phyloP scores from a whole-genome alignment of 169 alveolate species.

The Plasmodium billcollinsi region DNA sequence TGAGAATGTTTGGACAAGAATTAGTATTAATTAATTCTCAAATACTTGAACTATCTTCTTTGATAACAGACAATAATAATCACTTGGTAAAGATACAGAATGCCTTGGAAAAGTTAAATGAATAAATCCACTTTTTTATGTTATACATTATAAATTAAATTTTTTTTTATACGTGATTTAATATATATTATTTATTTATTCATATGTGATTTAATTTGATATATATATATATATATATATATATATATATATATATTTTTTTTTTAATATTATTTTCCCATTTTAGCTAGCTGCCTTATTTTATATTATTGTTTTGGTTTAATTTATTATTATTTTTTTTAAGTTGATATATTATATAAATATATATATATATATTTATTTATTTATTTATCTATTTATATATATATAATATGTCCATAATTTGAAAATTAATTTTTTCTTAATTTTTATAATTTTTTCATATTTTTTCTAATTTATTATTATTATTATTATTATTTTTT shows the following conservation, averaged over 20 bases:
- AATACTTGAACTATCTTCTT: slow-evolving; percentile 45
- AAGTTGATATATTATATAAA: too few species aligned
- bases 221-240: neutral
- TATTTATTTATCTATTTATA: too few species aligned
- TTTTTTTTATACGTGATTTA: slow-evolving; percentile 12
- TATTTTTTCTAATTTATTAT: too few species aligned
- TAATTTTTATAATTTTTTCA: too few species aligned
- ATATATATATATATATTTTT: neutral
- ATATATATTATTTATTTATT: neutral
- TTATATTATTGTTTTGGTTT: too few species aligned
- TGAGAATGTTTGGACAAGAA: slow-evolving; percentile 77
- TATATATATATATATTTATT: too few species aligned
- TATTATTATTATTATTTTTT: too few species aligned
- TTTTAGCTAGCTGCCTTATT: too few species aligned
- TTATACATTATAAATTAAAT: neutral
- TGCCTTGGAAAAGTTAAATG: slow-evolving; percentile 30
- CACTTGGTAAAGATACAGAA: slow-evolving; percentile 33
- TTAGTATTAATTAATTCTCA: slow-evolving; percentile 66
- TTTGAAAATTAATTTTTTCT: too few species aligned
- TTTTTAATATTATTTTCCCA: neutral
- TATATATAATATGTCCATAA: too few species aligned
- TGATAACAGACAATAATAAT: slow-evolving; percentile 65
- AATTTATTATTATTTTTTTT: too few species aligned
- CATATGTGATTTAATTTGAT: neutral
- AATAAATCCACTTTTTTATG: slow-evolving; percentile 1